Evolutionary conservation across 176 grass and related monocot species (phyloP), one percentile per base, ranked within the genome.

Genomic region (Cenchrus americanus): DNA sequence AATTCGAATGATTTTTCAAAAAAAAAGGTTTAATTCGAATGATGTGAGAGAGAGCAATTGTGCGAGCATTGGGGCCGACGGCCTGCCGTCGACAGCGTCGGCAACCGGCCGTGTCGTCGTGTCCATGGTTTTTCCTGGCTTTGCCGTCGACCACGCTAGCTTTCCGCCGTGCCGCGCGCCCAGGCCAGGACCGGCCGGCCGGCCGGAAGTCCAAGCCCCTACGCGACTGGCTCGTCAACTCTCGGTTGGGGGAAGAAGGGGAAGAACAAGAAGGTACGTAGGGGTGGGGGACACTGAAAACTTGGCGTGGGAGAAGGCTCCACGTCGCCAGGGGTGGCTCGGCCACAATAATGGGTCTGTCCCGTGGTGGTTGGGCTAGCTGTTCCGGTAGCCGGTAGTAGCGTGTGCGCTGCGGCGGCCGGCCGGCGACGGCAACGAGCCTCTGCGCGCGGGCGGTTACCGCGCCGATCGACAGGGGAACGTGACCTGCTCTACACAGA

Each of bases 321-420:
- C 74, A 77, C 64, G 64, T 61, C 34, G 43, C 23, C 18, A 71
- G 74, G 11, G 57, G 65, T 88, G 34, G 67, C 19, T 54, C 40
- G 40, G 75, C 67, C 34, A 58, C 49, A 66, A 49, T 88, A 66
- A 79, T 79, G 81, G 41, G 59, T 47, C 19, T 79, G 74, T 79
- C 81, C 44, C 46, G 10, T 24, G 73, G 86, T 83, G 74, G 73
- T 77, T 76, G 74, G 44, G 7, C 44, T 46, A 8, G 7, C 44
- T 47, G 10, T 1, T 10, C 44, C 2, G 44, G 44, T 47, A 47
- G 42, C 42, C n/a, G n/a, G n/a, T n/a, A n/a, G n/a, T n/a, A n/a
- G n/a, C n/a, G n/a, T n/a, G 3, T 8, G 42, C 7, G 42, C 42
- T 7, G 8, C 42, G 42, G 42, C 42, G 42, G 42, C 42, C 41